Conservation (phyloP, 352 stramenopile genomes). For the Pythium rishiriense region DNA sequence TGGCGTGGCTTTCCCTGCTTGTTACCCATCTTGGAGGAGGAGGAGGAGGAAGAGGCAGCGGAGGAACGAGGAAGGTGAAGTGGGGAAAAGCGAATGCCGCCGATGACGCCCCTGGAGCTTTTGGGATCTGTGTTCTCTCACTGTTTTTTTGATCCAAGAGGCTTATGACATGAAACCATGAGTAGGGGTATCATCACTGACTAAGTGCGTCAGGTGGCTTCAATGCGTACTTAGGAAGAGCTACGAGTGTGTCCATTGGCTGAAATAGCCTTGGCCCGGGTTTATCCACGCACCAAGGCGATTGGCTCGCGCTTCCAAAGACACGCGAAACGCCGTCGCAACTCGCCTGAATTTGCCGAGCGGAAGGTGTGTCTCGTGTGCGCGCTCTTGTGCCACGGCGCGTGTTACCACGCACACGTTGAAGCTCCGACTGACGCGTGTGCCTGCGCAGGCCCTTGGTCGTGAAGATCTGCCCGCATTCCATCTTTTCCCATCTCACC, state of each 20-base stretch:
- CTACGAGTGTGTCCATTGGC: neutral
- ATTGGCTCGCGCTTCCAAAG: neutral
- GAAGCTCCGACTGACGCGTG: neutral
- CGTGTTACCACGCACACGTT: neutral
- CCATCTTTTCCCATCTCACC: conserved; percentile 1
- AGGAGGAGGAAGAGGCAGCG: neutral
- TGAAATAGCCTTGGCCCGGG: neutral
- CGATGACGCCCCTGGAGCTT: neutral
- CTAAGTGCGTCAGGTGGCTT: neutral
- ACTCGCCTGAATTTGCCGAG: neutral
- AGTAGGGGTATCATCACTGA: neutral
- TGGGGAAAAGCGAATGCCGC: neutral
- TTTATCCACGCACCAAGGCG: neutral
- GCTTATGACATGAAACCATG: neutral
- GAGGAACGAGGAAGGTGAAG: no score
- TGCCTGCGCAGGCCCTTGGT: neutral
- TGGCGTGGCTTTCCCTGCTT: conserved; percentile 69
- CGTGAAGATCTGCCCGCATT: neutral
- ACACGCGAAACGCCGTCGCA: neutral
- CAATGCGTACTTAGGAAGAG: neutral
- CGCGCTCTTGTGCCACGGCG: neutral
- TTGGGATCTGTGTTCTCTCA: conserved; percentile 13
- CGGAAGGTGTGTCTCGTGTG: no score
- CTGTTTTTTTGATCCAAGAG: neutral
- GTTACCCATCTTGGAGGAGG: conserved; percentile 56